Base-by-base conservation (phyloP, 495 filamentous ascomycete genomes). In the Penicillium turbatum region DNA sequence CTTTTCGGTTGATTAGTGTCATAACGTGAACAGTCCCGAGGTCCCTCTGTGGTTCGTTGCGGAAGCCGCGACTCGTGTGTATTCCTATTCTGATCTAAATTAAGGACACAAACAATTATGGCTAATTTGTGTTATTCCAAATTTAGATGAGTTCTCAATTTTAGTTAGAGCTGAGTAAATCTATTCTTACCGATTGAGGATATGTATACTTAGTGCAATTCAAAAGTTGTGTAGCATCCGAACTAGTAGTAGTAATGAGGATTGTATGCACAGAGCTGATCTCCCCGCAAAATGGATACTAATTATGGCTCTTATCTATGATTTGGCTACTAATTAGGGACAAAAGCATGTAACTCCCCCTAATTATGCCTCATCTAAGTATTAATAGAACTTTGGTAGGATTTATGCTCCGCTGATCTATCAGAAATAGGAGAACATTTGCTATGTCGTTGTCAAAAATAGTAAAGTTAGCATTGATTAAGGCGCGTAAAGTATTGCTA, bases 371-470 rank as follows among this genome's bases (percentile, higher is more conserved):
- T 26, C 31, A 48, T 17, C 9, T n/a, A 13, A 17, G 7, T 48
- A 48, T 48, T 48, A 48, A 35, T 48, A 48, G 46, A 48, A 48
- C 6, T 31, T 37, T 37, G 2, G 41, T 46, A 32, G 27, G 16
- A 15, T 15, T 15, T 16, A 2, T 8, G n/a, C 34, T 36, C 16
- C 9, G 0, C 11, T 15, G 39, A 15, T 42, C 11, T 27, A n/a
- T 42, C 39, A 26, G 24, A 42, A 13, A 24, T 7, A 42, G 19
- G 19, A 13, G 5, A 15, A 26, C 13, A 21, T 27, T 13, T 42
- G 19, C 39, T 2, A 12, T 27, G 9, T n/a, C 21, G 26, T 1
- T 42, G 1, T 42, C 12, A 15, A 15, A 3, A 42, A 42, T 0
- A 42, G 16, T 42, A 42, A 9, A 26, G 26, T 27, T 42, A 21